Conservation (phyloP, 768 basidiomycete species). For the Rhizopogon vesiculosus region DNA sequence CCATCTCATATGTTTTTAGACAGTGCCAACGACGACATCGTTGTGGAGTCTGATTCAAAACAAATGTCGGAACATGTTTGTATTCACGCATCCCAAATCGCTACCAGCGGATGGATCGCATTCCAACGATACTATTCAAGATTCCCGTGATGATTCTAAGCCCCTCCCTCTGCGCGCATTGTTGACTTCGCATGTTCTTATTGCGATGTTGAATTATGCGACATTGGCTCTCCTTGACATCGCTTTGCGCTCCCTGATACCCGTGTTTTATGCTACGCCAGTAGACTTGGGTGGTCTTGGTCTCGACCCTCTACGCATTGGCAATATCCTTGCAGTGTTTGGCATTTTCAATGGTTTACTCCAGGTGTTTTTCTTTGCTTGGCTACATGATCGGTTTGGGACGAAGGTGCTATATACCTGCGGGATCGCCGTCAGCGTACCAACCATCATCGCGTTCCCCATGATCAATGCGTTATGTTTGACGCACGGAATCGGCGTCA, state of each 20-base stretch:
- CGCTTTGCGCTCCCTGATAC: constrained; percentile 40
- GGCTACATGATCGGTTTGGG: constrained; percentile 47
- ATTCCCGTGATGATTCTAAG: background rate
- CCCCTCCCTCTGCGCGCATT: constrained; percentile 42
- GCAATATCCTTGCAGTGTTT: constrained; percentile 9
- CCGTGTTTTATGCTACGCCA: constrained; percentile 18
- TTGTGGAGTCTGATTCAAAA: constrained; percentile 23
- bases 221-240: constrained; percentile 59
- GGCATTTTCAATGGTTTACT: constrained; percentile 33
- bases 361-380: constrained; percentile 59
- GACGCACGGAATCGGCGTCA: constrained; percentile 30
- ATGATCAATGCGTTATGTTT: constrained; percentile 35
- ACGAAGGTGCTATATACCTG: constrained; percentile 47
- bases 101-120: background rate
- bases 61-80: constrained; percentile 19
- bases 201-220: constrained; percentile 55
- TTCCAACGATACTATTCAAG: background rate
- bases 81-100: background rate
- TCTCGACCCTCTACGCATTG: constrained; percentile 13
- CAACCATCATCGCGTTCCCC: constrained; percentile 41
- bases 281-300: constrained; percentile 9
- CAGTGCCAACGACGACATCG: constrained; percentile 14
- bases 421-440: constrained; percentile 37
- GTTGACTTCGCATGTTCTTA: constrained; percentile 44
- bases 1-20: background rate